Evolutionary conservation across 441 rosid species (phyloP).

Genomic region (Populus hybrid): DNA sequence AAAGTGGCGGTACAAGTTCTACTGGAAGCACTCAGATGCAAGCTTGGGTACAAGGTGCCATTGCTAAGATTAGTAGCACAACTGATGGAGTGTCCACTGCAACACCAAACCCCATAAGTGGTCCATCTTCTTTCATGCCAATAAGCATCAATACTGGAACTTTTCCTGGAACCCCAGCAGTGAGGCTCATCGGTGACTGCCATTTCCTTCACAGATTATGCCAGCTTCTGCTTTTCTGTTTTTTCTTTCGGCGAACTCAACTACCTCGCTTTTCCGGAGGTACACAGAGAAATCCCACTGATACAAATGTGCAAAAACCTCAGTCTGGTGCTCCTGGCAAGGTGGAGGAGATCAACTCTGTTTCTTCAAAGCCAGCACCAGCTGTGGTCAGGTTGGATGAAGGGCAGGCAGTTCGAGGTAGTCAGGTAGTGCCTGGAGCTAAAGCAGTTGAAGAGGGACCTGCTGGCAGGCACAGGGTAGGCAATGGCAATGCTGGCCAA

Average conservation of each 20-base stretch:
- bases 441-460: slow-evolving; percentile 88
- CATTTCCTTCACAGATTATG: slow-evolving; percentile 99
- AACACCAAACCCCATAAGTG: slow-evolving; percentile 70
- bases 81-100: slow-evolving; percentile 70
- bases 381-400: slow-evolving; percentile 68
- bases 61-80: slow-evolving; percentile 92
- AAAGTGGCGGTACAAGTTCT: slow-evolving; percentile 73
- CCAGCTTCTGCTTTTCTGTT: slow-evolving; percentile 94
- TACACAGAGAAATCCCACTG: slow-evolving; percentile 58
- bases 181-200: slow-evolving; percentile 98
- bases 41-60: slow-evolving; percentile 99
- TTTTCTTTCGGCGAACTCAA: slow-evolving; percentile 75
- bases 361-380: slow-evolving; percentile 54
- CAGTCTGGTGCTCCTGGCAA: slow-evolving; percentile 76
- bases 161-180: slow-evolving; percentile 99
- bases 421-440: slow-evolving; percentile 63
- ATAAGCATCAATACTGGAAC: slow-evolving; percentile 99
- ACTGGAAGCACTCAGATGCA: slow-evolving; percentile 95
- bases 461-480: slow-evolving; percentile 71
- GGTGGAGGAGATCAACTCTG: slow-evolving; percentile 75
- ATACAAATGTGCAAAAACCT: slow-evolving; percentile 67
- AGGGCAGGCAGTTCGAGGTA: slow-evolving; percentile 63
- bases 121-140: slow-evolving; percentile 90
- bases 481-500: slow-evolving; percentile 98
- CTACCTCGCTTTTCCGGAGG: slow-evolving; percentile 50